phyloP scores from a whole-genome alignment of 1,284 basidiomycete genomes.

The Porodaedalea pini region DNA sequence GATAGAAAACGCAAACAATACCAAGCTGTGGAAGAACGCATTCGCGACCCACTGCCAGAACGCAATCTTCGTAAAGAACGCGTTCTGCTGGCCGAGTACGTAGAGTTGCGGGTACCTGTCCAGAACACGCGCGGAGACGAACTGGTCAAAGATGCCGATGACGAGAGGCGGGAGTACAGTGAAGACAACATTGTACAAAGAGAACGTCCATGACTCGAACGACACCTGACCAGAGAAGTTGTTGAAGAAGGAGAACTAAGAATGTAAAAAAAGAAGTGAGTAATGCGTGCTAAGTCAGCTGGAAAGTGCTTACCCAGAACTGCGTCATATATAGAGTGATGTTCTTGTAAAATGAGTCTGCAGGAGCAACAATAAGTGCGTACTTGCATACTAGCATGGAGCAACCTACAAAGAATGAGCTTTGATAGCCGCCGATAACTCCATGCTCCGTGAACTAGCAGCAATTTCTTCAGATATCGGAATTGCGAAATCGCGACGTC shows the following conservation, averaged over 20 bases:
- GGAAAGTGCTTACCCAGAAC: slow-evolving; percentile 75
- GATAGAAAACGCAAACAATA: slow-evolving; percentile 86
- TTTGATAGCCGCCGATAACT: slow-evolving; percentile 95
- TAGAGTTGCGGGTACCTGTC: slow-evolving; percentile 98
- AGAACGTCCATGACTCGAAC: slow-evolving; percentile 98
- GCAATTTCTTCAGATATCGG: slow-evolving; percentile 91
- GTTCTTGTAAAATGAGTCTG: slow-evolving; percentile 95
- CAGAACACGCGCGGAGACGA: slow-evolving; percentile 93
- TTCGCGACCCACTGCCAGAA: slow-evolving; percentile 98
- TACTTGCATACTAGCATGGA: not conserved
- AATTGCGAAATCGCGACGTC: slow-evolving; percentile 99
- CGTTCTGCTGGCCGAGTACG: slow-evolving; percentile 86
- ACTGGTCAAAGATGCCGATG: slow-evolving; percentile 97
- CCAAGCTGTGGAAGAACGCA: slow-evolving; percentile 90
- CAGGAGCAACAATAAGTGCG: not conserved
- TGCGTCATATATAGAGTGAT: slow-evolving; percentile 97
- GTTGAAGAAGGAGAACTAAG: slow-evolving; percentile 94
- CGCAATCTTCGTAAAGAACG: slow-evolving; percentile 85
- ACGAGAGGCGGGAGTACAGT: slow-evolving; percentile 95
- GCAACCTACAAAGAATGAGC: slow-evolving; percentile 82
- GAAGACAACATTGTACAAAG: slow-evolving; percentile 90
- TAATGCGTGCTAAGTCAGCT: not conserved
- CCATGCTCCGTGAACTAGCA: slow-evolving; percentile 98
- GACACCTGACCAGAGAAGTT: slow-evolving; percentile 98
- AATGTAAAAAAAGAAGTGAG: slow-evolving; percentile 8